phyloP scores from a whole-genome alignment of 257 asterid species.

The Plantago major region DNA sequence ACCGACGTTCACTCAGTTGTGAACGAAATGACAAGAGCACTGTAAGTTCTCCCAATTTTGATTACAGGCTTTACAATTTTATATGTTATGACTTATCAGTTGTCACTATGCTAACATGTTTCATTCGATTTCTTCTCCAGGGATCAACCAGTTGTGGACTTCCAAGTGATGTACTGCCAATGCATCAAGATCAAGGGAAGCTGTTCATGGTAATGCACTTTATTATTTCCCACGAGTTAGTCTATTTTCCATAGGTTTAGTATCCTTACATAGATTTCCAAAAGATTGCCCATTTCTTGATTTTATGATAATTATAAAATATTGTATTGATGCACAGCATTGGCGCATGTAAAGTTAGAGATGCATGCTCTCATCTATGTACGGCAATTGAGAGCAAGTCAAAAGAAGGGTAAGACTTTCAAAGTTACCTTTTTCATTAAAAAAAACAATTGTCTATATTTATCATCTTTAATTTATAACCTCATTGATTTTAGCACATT shows the following conservation, averaged over 20 bases:
- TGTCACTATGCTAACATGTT: background rate
- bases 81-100: background rate
- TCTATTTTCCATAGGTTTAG: background rate
- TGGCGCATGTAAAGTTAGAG: slow-evolving; percentile 35
- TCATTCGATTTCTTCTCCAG: slow-evolving; percentile 20
- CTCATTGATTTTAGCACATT: too few species aligned
- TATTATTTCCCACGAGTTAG: background rate
- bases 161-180: slow-evolving; percentile 17
- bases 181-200: slow-evolving; percentile 49
- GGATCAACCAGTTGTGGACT: slow-evolving; percentile 31
- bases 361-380: slow-evolving; percentile 18
- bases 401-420: slow-evolving; percentile 26
- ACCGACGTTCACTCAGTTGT: slow-evolving; percentile 18
- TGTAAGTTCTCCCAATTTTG: slow-evolving; percentile 28
- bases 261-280: too few species aligned
- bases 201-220: slow-evolving; percentile 33
- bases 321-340: slow-evolving; percentile 23
- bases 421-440: too few species aligned
- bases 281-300: background rate
- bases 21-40: slow-evolving; percentile 17
- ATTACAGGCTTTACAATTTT: background rate
- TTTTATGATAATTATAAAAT: background rate
- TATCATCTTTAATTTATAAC: too few species aligned
- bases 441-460: too few species aligned
- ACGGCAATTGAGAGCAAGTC: slow-evolving; percentile 20